Percentiles rank a stretch among this genome's conserved stretches.
These are phyloP conservation scores for Fragilaria crotonensis DNA, from an alignment of 108 stramenopile genomes.

Conservation along the genomic window DNA sequence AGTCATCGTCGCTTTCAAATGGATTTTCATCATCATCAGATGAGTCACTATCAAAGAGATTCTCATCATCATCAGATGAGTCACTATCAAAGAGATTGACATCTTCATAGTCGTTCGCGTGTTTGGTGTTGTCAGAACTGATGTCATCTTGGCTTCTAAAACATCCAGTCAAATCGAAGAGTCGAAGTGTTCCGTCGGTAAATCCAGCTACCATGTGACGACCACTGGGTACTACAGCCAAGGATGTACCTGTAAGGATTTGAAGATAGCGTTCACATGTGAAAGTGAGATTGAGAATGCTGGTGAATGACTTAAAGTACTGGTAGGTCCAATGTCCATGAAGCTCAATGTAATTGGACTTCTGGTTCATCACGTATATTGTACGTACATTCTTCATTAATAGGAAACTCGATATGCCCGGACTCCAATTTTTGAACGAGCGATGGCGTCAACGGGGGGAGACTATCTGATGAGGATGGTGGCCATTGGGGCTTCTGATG, in stretches of 20 bases:
- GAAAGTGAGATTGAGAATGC: too few species aligned
- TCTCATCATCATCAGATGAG: too few species aligned
- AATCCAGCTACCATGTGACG: conserved; percentile 83
- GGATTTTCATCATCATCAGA: conserved; percentile 7
- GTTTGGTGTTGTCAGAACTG: too few species aligned
- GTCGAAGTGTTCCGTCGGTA: conserved; percentile 84
- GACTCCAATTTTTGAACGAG: not conserved
- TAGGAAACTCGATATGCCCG: conserved; percentile 11
- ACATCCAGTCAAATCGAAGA: conserved; percentile 76
- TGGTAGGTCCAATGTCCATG: too few species aligned
- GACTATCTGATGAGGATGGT: not conserved
- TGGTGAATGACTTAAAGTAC: too few species aligned
- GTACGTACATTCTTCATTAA: conserved; percentile 31
- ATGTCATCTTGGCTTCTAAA: too few species aligned
- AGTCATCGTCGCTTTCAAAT: conserved; percentile 14
- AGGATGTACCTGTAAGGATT: conserved; percentile 59
- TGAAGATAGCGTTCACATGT: too few species aligned
- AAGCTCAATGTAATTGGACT: too few species aligned
- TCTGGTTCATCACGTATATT: too few species aligned
- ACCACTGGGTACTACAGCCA: conserved; percentile 77
- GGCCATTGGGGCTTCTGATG: not conserved
- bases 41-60: too few species aligned
- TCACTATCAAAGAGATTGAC: conserved; percentile 4
- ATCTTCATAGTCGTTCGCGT: not conserved
- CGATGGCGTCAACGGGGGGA: conserved; percentile 3